Conservation (phyloP, 225 moss, liverwort and hornwort species). For the Bryoerythrophyllum caledonicum region DNA sequence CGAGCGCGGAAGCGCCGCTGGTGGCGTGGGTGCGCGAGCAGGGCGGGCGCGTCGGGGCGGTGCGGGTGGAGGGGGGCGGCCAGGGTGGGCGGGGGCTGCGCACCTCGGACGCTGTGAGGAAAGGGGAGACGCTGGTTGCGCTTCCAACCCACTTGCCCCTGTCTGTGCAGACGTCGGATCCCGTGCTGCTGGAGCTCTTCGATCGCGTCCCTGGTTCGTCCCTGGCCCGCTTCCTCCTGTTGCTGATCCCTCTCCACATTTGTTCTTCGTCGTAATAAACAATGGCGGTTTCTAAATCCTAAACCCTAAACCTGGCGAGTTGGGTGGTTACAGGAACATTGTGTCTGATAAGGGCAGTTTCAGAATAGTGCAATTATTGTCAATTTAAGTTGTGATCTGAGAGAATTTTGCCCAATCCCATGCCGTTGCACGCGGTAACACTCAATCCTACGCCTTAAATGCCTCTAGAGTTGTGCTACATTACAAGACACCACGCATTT, state of each 20-base stretch:
- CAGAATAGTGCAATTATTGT: neutral
- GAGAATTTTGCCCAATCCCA: too few relatives aligned
- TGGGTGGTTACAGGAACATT: neutral
- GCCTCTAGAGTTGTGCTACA: too few relatives aligned
- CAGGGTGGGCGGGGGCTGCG: conserved; percentile 43
- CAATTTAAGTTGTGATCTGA: too few relatives aligned
- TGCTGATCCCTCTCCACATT: neutral
- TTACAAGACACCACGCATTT: too few relatives aligned
- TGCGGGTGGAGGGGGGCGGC: conserved; percentile 29
- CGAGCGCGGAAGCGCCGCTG: conserved; percentile 21
- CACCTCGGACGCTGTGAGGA: conserved; percentile 37
- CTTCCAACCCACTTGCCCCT: conserved; percentile 64
- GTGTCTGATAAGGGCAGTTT: neutral
- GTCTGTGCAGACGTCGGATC: conserved; percentile 34
- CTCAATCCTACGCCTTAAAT: too few relatives aligned
- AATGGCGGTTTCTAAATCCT: too few relatives aligned
- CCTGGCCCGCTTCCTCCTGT: too few relatives aligned
- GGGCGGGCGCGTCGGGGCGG: conserved; percentile 55
- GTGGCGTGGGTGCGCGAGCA: conserved; percentile 59
- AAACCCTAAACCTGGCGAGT: neutral
- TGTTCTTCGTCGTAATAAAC: too few relatives aligned
- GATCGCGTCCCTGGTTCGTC: conserved; percentile 54
- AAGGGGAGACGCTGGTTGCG: conserved; percentile 48
- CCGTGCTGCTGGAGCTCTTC: conserved; percentile 39
- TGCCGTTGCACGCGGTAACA: too few relatives aligned